Base-by-base conservation (phyloP, 352 stramenopile species). In the Pythium phragmitis region DNA sequence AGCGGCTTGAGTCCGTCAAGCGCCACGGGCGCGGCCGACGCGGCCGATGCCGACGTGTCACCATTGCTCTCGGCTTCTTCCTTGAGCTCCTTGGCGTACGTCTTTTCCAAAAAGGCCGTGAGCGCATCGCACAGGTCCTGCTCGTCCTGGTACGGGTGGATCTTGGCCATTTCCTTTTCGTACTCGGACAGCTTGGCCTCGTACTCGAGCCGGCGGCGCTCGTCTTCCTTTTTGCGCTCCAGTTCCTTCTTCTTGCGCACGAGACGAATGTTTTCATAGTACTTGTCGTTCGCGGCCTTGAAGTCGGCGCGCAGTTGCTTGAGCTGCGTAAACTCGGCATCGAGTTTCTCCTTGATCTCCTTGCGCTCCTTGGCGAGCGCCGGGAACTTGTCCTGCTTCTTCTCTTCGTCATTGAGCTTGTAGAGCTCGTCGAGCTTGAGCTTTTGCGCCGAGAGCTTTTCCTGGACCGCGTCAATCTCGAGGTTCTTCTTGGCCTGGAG, bases 151-250 rank as follows among this genome's bases (percentile, higher is more conserved):
- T 97, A 98, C 36, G 94, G 94, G 75, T 97, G 94, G 73, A 98
- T 98, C 79, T 98, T 98, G 60, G 90, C 75, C 75, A 98, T 92
- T 70, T 98, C 96, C 68, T 97, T 91, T 70, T 98, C 94, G 74
- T 98, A 98, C 63, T 98, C 82, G n/a, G 96, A 87, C 65, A 98
- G 87, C 77, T 98, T 98, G 68, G 94, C 91, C 50, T 98, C 94
- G 61, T 96, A 96, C 63, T 98, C 84, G 45, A 83, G 77, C 30
- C 73, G 73, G 63, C 89, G 86, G 63, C 86, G 86, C 30, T 90
- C 83, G 53, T 95, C 83, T 67, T 94, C 80, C 72, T 88, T 87
- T 74, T 94, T 82, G 63, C 80, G 80, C 64, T 92, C 80, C 2
- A 93, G 67, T 28, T 94, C 84, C 72, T 93, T 89, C 73, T 92